Evolutionary conservation across 495 filamentous ascomycete species (phyloP), one percentile per base, ranked within the genome.

Genomic region (Opeltia flavorubescens): DNA sequence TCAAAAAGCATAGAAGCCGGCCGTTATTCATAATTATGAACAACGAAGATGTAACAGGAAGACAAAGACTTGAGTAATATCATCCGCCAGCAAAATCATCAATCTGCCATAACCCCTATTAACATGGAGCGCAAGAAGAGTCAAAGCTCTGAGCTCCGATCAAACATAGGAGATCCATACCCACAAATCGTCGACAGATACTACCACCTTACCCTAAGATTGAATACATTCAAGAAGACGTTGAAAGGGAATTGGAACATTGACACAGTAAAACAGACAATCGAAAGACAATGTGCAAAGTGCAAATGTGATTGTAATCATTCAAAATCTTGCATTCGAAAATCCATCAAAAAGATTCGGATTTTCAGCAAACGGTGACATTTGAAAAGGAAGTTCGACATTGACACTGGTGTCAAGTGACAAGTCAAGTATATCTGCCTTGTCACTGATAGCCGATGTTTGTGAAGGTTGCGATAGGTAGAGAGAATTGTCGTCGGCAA

Each of bases 241-340:
- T 31, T 31, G 13, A 13, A 31, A 6, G 29, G 29, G 6, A 13
- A 31, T 13, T 6, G 29, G 13, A 31, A 13, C 6, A 31, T 13
- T 31, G 29, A 6, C 29, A 31, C 13, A 31, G 17, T 15, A 20
- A 26, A 34, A 40, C 15, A 28, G 40, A n/a, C 31, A 12, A 45
- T 43, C 40, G 5, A 33, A 45, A 53, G 44, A 21, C 13, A 50
- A 40, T 9, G n/a, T n/a, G n/a, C n/a, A n/a, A 17, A 48, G 39
- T 20, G 7, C 3, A 44, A 38, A 49, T 36, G 46, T 28, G 13
- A 34, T n/a, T 2, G n/a, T 48, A 38, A 43, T 17, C 36, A 15
- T 7, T 44, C 12, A 30, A 15, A 33, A 33, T 9, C 13, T 6
- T 31, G 3, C n/a, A 20, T 47, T 35, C 15, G 25, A 13, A 20